Conservation (phyloP, 2,329 filamentous ascomycete species). For the Xylaria hypoxylon region DNA sequence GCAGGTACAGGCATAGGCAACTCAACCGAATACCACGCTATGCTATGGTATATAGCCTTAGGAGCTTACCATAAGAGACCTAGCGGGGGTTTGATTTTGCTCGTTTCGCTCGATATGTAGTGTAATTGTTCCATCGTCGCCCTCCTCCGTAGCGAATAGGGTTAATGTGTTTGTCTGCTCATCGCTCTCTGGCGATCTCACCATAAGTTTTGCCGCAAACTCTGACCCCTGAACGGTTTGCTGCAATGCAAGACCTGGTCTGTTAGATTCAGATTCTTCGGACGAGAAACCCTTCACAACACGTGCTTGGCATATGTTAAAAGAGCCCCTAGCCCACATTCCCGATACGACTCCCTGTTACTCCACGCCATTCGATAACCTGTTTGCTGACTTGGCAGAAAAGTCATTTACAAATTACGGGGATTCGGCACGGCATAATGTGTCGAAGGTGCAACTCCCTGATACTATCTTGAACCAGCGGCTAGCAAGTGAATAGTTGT, state of each 20-base stretch:
- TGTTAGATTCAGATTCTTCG: constrained; percentile 16
- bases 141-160: not conserved
- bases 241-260: constrained; percentile 4
- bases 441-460: constrained; percentile 7
- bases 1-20: constrained; percentile 18
- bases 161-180: constrained; percentile 16
- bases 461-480: not conserved
- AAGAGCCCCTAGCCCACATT: constrained; percentile 28
- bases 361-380: not conserved
- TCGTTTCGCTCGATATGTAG: too few species aligned
- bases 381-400: constrained; percentile 1
- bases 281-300: constrained; percentile 10
- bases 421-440: constrained; percentile 2
- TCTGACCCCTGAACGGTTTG: constrained; percentile 10
- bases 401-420: constrained; percentile 14
- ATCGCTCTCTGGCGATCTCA: constrained; percentile 19
- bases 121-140: too few species aligned
- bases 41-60: too few species aligned
- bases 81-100: constrained; percentile 29
- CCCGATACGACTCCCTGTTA: constrained; percentile 12
- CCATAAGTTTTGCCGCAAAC: constrained; percentile 6
- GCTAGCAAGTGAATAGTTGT: not conserved
- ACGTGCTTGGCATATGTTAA: constrained; percentile 18
- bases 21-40: constrained; percentile 26
- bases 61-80: constrained; percentile 9